Conservation (phyloP, 768 basidiomycete species). For the Russula ochroleuca region DNA sequence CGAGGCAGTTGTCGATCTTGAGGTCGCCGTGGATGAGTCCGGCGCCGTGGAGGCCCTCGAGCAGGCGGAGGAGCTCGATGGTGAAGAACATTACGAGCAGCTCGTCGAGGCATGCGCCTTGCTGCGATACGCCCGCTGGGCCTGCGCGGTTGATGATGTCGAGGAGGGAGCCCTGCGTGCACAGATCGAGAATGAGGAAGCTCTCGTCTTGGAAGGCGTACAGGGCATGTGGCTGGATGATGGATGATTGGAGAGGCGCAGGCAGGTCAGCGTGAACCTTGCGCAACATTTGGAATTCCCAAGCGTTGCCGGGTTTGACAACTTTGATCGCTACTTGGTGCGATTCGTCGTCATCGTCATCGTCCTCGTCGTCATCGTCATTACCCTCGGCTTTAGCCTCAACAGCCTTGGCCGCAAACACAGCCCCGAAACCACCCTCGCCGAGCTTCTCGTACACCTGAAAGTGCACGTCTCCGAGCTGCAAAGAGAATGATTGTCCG, state of each 20-base stretch:
- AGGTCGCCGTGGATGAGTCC: constrained; percentile 97
- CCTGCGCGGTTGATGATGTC: constrained; percentile 85
- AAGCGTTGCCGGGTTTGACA: constrained; percentile 80
- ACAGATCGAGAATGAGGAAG: constrained; percentile 81
- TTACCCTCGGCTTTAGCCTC: constrained; percentile 42
- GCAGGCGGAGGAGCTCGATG: constrained; percentile 76
- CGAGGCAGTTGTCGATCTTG: constrained; percentile 98
- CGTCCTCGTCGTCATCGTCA: constrained; percentile 43
- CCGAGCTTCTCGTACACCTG: constrained; percentile 83
- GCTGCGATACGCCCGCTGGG: constrained; percentile 69
- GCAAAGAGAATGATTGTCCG: constrained; percentile 48
- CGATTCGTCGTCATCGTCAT: constrained; percentile 46
- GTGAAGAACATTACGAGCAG: constrained; percentile 93
- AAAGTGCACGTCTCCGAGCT: constrained; percentile 60
- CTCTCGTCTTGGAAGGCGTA: constrained; percentile 88
- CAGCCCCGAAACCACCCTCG: constrained; percentile 94
- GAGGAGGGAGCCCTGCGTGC: constrained; percentile 87
- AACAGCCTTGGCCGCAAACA: constrained; percentile 76
- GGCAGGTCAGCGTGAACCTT: constrained; percentile 70
- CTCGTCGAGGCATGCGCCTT: constrained; percentile 83
- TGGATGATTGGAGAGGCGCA: constrained; percentile 52
- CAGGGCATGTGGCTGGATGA: constrained; percentile 73
- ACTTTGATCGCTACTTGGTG: constrained; percentile 85
- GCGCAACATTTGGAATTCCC: constrained; percentile 89
- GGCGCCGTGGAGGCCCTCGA: constrained; percentile 74